These are phyloP conservation scores for Coemansia sp. DNA, from an alignment of 192 early-diverging fungal species.

Conservation along the genomic window DNA sequence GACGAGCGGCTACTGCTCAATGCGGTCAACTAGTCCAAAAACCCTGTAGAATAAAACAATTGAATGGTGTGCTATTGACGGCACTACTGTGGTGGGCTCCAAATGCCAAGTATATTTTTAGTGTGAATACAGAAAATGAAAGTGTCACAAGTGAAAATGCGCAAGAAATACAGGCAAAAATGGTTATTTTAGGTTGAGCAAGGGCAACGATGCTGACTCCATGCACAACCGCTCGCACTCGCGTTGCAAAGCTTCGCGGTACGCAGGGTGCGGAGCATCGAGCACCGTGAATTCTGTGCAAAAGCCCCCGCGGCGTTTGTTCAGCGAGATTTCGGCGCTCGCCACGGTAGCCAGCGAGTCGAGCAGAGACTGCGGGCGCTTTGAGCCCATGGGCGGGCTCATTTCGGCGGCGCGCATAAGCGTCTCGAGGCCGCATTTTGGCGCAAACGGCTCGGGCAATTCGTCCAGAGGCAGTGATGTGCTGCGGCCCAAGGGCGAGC, in stretches of 20 bases:
- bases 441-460: not conserved
- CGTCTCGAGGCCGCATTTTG: constrained; percentile 31
- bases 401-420: constrained; percentile 42
- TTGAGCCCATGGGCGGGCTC: constrained; percentile 13
- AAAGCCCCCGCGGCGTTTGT: constrained; percentile 10
- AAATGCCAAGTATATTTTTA: not conserved
- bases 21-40: constrained; percentile 4
- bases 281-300: not conserved
- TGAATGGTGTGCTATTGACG: not conserved
- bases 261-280: constrained; percentile 6
- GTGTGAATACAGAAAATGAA: constrained; percentile 7
- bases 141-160: constrained; percentile 12
- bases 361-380: constrained; percentile 11
- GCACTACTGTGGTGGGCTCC: too few species aligned
- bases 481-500: not conserved
- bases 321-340: constrained; percentile 34
- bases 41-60: not conserved
- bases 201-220: not conserved
- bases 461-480: constrained; percentile 36
- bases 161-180: not conserved
- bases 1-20: constrained; percentile 32
- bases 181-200: constrained; percentile 2
- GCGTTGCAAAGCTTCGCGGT: constrained; percentile 43
- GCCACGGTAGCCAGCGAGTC: constrained; percentile 48
- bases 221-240: constrained; percentile 45